Percentiles rank a stretch among this genome's conserved stretches.
Evolutionary conservation across 495 filamentous ascomycete genomes (phyloP).

Genomic region (Massariosphaeria phaeospora): DNA sequence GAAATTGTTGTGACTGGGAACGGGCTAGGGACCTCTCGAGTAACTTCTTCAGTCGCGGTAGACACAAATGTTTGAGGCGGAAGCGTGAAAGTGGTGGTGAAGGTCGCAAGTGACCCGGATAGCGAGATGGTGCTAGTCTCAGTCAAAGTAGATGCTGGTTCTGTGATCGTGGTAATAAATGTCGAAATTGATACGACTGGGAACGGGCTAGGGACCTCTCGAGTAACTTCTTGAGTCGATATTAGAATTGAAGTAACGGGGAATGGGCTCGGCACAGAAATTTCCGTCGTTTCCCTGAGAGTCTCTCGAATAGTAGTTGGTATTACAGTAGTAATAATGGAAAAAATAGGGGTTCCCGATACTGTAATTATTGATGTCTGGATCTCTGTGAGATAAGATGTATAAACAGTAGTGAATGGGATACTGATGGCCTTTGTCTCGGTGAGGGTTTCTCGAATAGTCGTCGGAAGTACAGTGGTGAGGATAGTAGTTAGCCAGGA

Average conservation of each 20-base stretch:
- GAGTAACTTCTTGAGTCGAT: no score
- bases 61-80: not conserved
- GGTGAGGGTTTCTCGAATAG: no score
- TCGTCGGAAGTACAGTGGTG: no score
- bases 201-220: no score
- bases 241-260: not conserved
- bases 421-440: no score
- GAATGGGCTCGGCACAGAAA: not conserved
- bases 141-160: not conserved
- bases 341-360: not conserved
- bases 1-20: not conserved
- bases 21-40: not conserved
- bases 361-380: no score
- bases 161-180: not conserved
- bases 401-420: no score
- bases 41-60: not conserved
- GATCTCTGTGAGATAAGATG: no score
- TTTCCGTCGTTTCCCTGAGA: not conserved
- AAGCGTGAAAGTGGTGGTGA: not conserved
- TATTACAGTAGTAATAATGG: not conserved
- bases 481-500: no score
- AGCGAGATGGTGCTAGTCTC: not conserved
- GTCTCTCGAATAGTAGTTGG: not conserved
- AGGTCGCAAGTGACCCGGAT: conserved; percentile 1
- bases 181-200: not conserved